A percentile compares a stretch with the other conserved stretches of the same genome.
phyloP scores from a whole-genome alignment of 2,329 filamentous ascomycete genomes.

The Epichloe amarillans region DNA sequence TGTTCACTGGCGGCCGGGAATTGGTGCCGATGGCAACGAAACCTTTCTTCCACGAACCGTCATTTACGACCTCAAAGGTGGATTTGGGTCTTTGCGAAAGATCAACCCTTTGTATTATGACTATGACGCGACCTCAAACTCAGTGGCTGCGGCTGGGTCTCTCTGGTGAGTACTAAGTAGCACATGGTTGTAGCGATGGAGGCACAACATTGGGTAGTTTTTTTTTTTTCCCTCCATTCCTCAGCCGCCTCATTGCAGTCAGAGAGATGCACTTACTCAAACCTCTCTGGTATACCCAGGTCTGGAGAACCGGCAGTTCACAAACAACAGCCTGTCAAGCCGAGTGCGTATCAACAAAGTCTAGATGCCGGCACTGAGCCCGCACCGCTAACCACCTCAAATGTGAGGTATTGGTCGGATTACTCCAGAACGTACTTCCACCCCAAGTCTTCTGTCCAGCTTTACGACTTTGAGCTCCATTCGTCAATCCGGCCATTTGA shows the following conservation, averaged over 20 bases:
- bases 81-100: slow-evolving; percentile 77
- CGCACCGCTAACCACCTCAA: slow-evolving; percentile 49
- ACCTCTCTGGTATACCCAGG: slow-evolving; percentile 28
- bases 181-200: neutral
- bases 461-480: slow-evolving; percentile 77
- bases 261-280: neutral
- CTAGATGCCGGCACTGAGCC: slow-evolving; percentile 61
- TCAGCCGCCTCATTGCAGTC: no score
- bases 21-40: slow-evolving; percentile 72
- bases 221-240: no score
- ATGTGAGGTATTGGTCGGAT: slow-evolving; percentile 93
- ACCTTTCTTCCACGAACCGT: slow-evolving; percentile 86
- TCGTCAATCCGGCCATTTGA: slow-evolving; percentile 76
- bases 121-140: slow-evolving; percentile 44
- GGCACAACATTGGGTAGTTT: neutral
- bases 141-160: slow-evolving; percentile 17
- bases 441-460: slow-evolving; percentile 71
- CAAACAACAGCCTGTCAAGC: slow-evolving; percentile 51
- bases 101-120: slow-evolving; percentile 90
- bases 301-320: slow-evolving; percentile 55
- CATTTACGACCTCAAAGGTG: slow-evolving; percentile 90
- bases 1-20: slow-evolving; percentile 74
- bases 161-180: slow-evolving; percentile 21
- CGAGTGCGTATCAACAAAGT: slow-evolving; percentile 64
- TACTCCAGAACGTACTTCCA: slow-evolving; percentile 90